Conservation (phyloP, 495 filamentous ascomycete genomes). For the Hypoxylon rickii region DNA sequence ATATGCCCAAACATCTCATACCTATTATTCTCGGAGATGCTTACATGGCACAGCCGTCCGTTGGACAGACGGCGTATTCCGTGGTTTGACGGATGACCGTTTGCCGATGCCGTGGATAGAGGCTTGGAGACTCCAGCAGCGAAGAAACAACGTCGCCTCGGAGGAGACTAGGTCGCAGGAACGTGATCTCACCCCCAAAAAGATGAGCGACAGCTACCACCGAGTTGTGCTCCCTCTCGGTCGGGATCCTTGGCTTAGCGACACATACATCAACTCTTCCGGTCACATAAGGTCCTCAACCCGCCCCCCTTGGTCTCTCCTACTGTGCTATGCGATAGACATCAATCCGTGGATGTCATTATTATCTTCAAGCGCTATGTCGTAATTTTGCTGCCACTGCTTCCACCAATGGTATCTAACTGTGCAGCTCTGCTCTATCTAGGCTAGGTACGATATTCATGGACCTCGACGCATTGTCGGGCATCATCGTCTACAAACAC, state of each 20-base stretch:
- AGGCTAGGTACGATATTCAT: constrained; percentile 29
- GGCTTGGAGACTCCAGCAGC: constrained; percentile 32
- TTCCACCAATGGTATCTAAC: no score
- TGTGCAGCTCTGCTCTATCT: constrained; percentile 11
- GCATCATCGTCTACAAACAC: constrained; percentile 81
- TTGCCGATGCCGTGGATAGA: constrained; percentile 37
- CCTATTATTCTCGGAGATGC: no score
- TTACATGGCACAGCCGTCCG: constrained; percentile 13
- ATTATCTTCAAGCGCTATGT: no score
- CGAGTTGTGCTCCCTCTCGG: constrained; percentile 48
- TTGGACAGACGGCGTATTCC: constrained; percentile 24
- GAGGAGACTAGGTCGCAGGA: constrained; percentile 17
- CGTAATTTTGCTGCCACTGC: neutral
- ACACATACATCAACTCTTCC: constrained; percentile 51
- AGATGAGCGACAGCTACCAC: constrained; percentile 49
- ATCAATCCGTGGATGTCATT: no score
- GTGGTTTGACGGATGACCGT: constrained; percentile 16
- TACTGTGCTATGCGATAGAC: no score
- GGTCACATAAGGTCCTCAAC: constrained; percentile 45
- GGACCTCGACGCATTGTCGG: constrained; percentile 73
- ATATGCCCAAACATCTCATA: no score
- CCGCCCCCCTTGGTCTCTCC: neutral
- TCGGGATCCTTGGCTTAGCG: constrained; percentile 47
- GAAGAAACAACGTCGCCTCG: constrained; percentile 22
- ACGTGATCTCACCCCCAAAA: constrained; percentile 44